Evolutionary conservation across 2,329 filamentous ascomycete species (phyloP), one percentile per base, ranked within the genome.

Genomic region (Purpureocillium lavendulum): DNA sequence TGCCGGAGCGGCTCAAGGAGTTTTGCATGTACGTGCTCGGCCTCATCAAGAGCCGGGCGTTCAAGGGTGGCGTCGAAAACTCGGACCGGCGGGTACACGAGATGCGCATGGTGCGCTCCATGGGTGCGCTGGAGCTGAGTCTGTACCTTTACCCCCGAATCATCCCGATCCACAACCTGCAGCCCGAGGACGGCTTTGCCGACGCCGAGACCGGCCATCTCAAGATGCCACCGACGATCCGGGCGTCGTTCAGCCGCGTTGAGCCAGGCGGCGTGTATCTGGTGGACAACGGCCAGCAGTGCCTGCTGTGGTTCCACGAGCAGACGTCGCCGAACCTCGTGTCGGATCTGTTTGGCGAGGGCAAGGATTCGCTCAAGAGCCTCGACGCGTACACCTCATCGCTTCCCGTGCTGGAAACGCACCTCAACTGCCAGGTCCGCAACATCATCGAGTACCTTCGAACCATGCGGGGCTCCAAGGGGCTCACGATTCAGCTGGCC

Each of bases 101-200:
- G 57, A 82, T 94, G 71, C 81, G 90, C 38, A 82, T 95, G 76
- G 75, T 98, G 45, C 84, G 86, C 42, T 82, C 82, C 12, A 94
- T 97, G 77, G 88, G 89, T 26, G 77, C 84, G 16, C 73, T 82
- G 15, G 92, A 97, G 59, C 70, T 96, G 33, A 87, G 86, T 18
- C 69, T 96, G 29, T 97, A 97, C 59, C 81, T 98, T 36, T 98
- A 98, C 60, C 92, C 92, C 15, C 82, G 88, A 40, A 94, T 98
- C 64, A 82, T 96, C 44, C 80, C 92, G 4, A 66, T 98, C 36
- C 92, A 98, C 69, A 94, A 89, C 58, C 77, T 98, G 42, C 77
- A 85, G 39, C 80, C 86, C 1, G 81, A 84, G 46, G 89, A 97
- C 51, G 90, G 92, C 9, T 98, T 97, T 58, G 79, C 89, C n/a